Base-by-base conservation (phyloP, 495 filamentous ascomycete species). In the Penicillium subrubescens region DNA sequence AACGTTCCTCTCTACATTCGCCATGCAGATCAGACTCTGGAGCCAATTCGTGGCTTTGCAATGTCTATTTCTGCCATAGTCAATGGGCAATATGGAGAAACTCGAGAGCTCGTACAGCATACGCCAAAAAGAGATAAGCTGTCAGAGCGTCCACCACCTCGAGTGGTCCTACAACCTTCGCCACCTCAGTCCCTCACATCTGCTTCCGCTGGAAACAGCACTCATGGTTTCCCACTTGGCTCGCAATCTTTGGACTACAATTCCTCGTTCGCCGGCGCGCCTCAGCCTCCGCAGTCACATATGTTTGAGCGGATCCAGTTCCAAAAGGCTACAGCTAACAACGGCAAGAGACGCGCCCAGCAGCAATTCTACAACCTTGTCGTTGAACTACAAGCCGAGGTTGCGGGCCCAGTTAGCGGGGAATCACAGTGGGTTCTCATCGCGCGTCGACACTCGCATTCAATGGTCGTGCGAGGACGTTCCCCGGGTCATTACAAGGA, bases 221-320 rank as follows among this genome's bases (percentile, higher is more conserved):
- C 48, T 23, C 71, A 77, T 17, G 69, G 68, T 7, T 81, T 75
- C 43, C 54, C 68, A 2, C 63, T 81, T 12, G 62, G 67, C 27
- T 75, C 78, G 4, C 75, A 79, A 57, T 68, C 81, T 5, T 56
- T 78, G 56, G 79, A 84, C 41, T 86, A 83, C 57, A 76, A 74
- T 54, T 53, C 76, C 15, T 62, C 75, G 10, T 80, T 76, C 46
- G 63, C 71, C 29, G 70, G 67, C n/a, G 67, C 73, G 11, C 62
- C 73, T 14, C 77, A 76, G 34, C 82, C 83, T 8, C 81, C 83
- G 14, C 74, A 75, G 21, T 73, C 81, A 57, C 72, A 83, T 57
- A 91, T 90, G 1, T 98, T 97, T 71, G 94, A 97, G 68, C 88
- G 94, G 3, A 97, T 97, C 48, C 94, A 98, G 70, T 98, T 98